Conservation (phyloP, 371 early-diverging fungal species). For the Mucor mucedo region DNA sequence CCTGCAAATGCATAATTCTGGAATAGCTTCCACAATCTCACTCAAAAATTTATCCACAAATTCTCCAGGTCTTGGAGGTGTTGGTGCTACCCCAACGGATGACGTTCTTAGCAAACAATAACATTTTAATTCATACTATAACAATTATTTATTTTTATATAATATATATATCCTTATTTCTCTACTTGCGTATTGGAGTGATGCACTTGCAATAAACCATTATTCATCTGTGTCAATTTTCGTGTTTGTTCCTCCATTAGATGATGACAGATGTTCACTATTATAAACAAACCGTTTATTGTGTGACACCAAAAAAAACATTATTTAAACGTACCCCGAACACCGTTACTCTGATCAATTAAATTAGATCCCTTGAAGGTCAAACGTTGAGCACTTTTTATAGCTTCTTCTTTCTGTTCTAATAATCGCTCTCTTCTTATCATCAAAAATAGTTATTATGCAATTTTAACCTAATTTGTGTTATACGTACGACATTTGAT, state of each 20-base stretch:
- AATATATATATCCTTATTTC: neutral
- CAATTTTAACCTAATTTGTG: neutral
- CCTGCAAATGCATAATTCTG: neutral
- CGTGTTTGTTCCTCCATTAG: conserved; percentile 6
- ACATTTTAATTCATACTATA: neutral
- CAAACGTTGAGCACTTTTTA: neutral
- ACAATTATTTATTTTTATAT: neutral
- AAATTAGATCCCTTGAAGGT: neutral
- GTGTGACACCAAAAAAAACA: neutral
- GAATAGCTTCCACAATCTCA: conserved; percentile 5
- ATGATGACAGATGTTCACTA: conserved; percentile 13
- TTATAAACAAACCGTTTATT: neutral
- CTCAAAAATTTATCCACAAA: conserved; percentile 11
- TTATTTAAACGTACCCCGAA: neutral
- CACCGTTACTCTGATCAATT: neutral
- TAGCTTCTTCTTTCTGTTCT: neutral
- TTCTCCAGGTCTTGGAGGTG: neutral
- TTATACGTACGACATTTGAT: conserved; percentile 12
- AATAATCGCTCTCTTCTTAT: neutral
- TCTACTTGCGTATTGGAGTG: neutral
- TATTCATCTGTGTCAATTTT: neutral
- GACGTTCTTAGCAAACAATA: neutral
- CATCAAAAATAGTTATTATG: neutral
- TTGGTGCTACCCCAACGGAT: neutral
- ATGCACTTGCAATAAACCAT: neutral